Conservation (phyloP, 176 grass and related monocot genomes). For the Aegilops bicornis region DNA sequence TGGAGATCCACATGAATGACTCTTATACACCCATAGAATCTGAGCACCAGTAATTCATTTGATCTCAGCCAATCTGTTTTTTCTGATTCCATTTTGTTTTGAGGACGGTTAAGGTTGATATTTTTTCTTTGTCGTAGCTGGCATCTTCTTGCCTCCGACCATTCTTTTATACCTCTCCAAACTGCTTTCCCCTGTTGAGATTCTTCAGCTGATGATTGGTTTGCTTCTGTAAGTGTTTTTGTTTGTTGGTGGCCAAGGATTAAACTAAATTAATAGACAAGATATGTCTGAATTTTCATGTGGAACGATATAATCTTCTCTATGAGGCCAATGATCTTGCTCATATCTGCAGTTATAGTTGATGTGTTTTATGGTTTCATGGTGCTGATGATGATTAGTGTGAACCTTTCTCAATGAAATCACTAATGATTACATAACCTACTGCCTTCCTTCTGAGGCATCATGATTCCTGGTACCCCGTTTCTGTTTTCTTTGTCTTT, state of each 20-base stretch:
- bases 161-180: too few species aligned
- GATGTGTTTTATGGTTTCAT: neutral
- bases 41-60: too few species aligned
- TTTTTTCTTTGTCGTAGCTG: too few species aligned
- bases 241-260: constrained; percentile 33
- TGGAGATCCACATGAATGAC: too few species aligned
- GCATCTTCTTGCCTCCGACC: too few species aligned
- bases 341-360: too few species aligned
- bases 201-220: too few species aligned
- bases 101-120: too few species aligned
- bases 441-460: constrained; percentile 95
- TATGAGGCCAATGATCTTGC: constrained; percentile 36
- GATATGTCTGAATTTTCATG: constrained; percentile 84
- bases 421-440: constrained; percentile 48
- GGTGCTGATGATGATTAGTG: constrained; percentile 38
- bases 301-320: constrained; percentile 58
- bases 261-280: constrained; percentile 57
- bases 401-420: constrained; percentile 45
- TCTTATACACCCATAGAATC: too few species aligned
- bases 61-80: too few species aligned
- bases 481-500: neutral
- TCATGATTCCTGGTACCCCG: neutral
- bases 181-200: too few species aligned
- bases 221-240: neutral
- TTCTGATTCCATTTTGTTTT: too few species aligned